phyloP scores from a whole-genome alignment of 1,284 basidiomycete species.

The Takashimella tepidaria region DNA sequence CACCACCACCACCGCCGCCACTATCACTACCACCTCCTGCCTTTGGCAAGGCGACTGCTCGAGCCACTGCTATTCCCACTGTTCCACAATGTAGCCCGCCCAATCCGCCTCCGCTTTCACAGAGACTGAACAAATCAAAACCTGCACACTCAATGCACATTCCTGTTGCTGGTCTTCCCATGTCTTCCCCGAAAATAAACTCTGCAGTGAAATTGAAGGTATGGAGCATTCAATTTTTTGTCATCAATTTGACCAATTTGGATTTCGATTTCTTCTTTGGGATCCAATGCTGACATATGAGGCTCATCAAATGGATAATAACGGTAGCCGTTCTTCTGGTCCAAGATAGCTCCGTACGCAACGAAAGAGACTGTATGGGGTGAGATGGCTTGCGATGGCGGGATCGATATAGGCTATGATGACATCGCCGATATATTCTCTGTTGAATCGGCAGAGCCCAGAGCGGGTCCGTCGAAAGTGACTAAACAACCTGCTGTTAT shows the following conservation, averaged over 20 bases:
- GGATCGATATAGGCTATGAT: constrained; percentile 54
- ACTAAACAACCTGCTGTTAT: constrained; percentile 56
- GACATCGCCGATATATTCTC: constrained; percentile 72
- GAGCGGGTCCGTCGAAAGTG: constrained; percentile 22
- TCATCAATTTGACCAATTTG: too few relatives aligned
- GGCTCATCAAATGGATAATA: too few relatives aligned
- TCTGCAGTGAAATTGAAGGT: too few relatives aligned
- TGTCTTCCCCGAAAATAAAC: too few relatives aligned
- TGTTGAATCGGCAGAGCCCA: constrained; percentile 50
- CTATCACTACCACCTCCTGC: constrained; percentile 6
- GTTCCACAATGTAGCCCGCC: constrained; percentile 6
- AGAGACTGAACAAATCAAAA: too few relatives aligned
- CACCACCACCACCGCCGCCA: constrained; percentile 3
- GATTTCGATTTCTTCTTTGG: too few relatives aligned
- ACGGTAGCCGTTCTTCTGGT: constrained; percentile 86
- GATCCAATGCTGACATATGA: too few relatives aligned
- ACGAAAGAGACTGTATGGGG: constrained; percentile 65
- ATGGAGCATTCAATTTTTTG: too few relatives aligned
- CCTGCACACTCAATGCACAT: too few relatives aligned
- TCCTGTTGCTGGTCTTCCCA: too few relatives aligned
- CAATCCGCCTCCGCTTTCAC: not conserved
- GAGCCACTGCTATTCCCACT: constrained; percentile 11
- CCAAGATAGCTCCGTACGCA: constrained; percentile 58
- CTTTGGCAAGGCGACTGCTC: not conserved
- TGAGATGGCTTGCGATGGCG: constrained; percentile 49